These are phyloP conservation scores for Ensete glaucum DNA, from an alignment of 176 grass and related monocot species.

Conservation along the genomic window DNA sequence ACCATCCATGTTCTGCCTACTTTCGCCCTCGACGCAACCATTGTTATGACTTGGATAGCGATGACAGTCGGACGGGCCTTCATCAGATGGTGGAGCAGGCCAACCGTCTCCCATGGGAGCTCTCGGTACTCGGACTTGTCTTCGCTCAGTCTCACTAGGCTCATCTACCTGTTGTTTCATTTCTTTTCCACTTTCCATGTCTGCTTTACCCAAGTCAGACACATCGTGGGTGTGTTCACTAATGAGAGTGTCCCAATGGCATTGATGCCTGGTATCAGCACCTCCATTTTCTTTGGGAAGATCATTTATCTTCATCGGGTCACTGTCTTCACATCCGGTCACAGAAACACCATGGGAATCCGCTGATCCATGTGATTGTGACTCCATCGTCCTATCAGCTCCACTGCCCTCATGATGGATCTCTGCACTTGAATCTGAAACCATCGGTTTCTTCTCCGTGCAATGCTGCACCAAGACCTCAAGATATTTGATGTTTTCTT, in stretches of 20 bases:
- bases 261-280: background rate
- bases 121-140: constrained; percentile 4
- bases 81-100: constrained; percentile 20
- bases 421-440: constrained; percentile 20
- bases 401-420: constrained; percentile 10
- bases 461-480: constrained; percentile 42
- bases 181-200: constrained; percentile 19
- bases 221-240: background rate
- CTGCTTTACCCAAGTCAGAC: constrained; percentile 5
- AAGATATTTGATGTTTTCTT: constrained; percentile 59
- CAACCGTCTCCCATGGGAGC: constrained; percentile 9
- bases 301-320: constrained; percentile 12
- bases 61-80: constrained; percentile 31
- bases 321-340: constrained; percentile 21
- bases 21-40: constrained; percentile 19
- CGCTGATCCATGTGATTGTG: background rate
- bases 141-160: background rate
- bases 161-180: constrained; percentile 5
- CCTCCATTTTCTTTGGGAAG: constrained; percentile 22
- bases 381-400: constrained; percentile 16
- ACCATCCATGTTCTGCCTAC: constrained; percentile 31
- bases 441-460: constrained; percentile 32
- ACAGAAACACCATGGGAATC: constrained; percentile 10
- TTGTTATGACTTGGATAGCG: constrained; percentile 24
- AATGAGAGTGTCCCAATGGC: too few relatives aligned